Conservation (phyloP, 768 basidiomycete species). For the Leccinum ochraceum region DNA sequence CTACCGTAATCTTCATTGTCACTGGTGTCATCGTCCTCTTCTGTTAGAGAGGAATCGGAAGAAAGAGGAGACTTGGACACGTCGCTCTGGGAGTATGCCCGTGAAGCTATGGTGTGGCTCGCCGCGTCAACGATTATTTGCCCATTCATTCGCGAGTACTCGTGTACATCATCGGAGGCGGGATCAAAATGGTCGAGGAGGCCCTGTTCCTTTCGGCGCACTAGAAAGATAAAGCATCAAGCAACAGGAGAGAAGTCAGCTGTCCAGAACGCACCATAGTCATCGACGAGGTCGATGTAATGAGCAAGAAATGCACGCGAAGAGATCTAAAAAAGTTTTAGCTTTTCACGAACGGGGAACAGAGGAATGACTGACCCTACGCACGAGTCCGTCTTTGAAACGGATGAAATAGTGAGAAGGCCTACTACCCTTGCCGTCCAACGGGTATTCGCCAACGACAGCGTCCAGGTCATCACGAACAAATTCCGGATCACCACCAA, state of each 20-base stretch:
- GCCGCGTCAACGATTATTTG: conserved; percentile 34
- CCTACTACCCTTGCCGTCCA: conserved; percentile 27
- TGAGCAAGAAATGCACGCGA: conserved; percentile 39
- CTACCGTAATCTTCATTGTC: conserved; percentile 14
- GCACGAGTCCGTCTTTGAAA: conserved; percentile 54
- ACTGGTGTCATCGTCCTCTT: conserved; percentile 28
- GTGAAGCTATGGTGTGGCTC: not conserved
- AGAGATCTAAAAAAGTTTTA: conserved; percentile 40
- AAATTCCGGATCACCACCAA: conserved; percentile 37
- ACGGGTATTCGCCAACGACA: conserved; percentile 58
- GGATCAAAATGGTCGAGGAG: conserved; percentile 60
- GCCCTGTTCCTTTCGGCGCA: conserved; percentile 43
- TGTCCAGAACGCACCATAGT: conserved; percentile 50
- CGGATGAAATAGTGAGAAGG: conserved; percentile 63
- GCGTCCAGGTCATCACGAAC: conserved; percentile 37
- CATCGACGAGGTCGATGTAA: conserved; percentile 48
- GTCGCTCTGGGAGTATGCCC: conserved; percentile 16
- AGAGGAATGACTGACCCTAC: conserved; percentile 45
- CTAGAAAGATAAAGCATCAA: conserved; percentile 36
- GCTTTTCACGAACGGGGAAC: not conserved
- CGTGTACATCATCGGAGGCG: conserved; percentile 52
- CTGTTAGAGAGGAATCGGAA: conserved; percentile 27
- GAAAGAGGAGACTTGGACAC: conserved; percentile 4
- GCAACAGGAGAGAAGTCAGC: conserved; percentile 1
- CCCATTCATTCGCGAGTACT: conserved; percentile 52